Percentiles rank a stretch among this genome's conserved stretches.
Conservation (phyloP, 345 rosid species). For the Limnanthes douglasii region DNA sequence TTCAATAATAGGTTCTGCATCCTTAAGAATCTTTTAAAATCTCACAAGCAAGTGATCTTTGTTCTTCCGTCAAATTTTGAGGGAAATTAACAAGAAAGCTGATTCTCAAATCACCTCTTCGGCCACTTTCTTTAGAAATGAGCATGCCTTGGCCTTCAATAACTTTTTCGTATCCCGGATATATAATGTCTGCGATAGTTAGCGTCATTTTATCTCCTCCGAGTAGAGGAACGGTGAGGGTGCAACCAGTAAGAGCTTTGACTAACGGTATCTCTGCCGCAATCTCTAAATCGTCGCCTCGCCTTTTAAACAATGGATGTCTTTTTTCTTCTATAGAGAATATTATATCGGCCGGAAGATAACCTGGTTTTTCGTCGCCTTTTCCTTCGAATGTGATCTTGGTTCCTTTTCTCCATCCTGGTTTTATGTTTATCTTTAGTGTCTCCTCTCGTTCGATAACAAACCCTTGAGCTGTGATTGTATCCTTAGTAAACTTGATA, state of each 20-base stretch:
- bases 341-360: constrained; percentile 47
- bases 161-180: constrained; percentile 46
- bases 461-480: constrained; percentile 47
- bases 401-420: constrained; percentile 92
- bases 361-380: constrained; percentile 72
- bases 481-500: constrained; percentile 39
- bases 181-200: constrained; percentile 34
- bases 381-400: constrained; percentile 75
- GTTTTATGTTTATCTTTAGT: constrained; percentile 44
- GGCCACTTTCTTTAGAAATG: constrained; percentile 25
- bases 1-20: too few species aligned
- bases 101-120: constrained; percentile 49
- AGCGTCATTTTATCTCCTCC: constrained; percentile 45
- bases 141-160: constrained; percentile 76
- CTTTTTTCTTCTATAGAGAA: constrained; percentile 45
- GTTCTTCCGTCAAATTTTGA: constrained; percentile 25
- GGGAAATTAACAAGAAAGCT: constrained; percentile 57
- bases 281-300: constrained; percentile 50
- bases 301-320: constrained; percentile 49
- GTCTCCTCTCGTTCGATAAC: constrained; percentile 51
- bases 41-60: constrained; percentile 23
- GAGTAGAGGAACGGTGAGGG: constrained; percentile 48
- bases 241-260: constrained; percentile 68
- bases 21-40: constrained; percentile 47
- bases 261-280: constrained; percentile 58